phyloP scores from a whole-genome alignment of 2,329 filamentous ascomycete genomes.

The Hypoxylon sp. region DNA sequence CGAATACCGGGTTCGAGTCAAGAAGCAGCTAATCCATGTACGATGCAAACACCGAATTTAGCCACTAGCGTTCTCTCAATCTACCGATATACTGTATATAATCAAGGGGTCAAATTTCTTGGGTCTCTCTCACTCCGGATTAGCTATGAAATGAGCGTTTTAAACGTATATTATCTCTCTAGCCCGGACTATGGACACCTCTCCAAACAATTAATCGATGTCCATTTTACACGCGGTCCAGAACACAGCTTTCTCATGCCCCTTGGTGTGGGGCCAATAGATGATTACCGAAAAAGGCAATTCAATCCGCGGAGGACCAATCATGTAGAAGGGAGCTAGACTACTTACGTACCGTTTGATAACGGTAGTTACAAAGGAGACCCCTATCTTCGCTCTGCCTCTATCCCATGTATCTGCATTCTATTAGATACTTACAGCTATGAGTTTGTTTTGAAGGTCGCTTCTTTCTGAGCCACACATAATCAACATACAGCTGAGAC shows the following conservation, averaged over 20 bases:
- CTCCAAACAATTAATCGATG: constrained; percentile 26
- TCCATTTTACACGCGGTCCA: constrained; percentile 26
- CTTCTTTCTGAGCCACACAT: not conserved
- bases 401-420: constrained; percentile 17
- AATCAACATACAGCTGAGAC: not conserved
- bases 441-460: not conserved
- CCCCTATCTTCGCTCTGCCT: not conserved
- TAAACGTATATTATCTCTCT: constrained; percentile 5
- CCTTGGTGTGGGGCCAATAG: constrained; percentile 24
- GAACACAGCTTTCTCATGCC: constrained; percentile 16
- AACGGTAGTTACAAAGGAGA: constrained; percentile 28
- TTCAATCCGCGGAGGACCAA: constrained; percentile 28
- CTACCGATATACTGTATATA: constrained; percentile 12
- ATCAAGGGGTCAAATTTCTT: constrained; percentile 15
- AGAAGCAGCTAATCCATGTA: constrained; percentile 23
- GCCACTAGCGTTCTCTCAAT: constrained; percentile 19
- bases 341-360: constrained; percentile 21
- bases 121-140: constrained; percentile 11
- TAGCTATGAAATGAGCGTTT: constrained; percentile 12
- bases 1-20: constrained; percentile 5
- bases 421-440: constrained; percentile 1
- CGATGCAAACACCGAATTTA: constrained; percentile 29
- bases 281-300: constrained; percentile 43
- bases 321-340: constrained; percentile 19
- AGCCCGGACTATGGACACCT: constrained; percentile 21